Evolutionary conservation across 2,329 filamentous ascomycete genomes (phyloP), one percentile per base, ranked within the genome.

Genomic region (Colletotrichum neosansevieriae): DNA sequence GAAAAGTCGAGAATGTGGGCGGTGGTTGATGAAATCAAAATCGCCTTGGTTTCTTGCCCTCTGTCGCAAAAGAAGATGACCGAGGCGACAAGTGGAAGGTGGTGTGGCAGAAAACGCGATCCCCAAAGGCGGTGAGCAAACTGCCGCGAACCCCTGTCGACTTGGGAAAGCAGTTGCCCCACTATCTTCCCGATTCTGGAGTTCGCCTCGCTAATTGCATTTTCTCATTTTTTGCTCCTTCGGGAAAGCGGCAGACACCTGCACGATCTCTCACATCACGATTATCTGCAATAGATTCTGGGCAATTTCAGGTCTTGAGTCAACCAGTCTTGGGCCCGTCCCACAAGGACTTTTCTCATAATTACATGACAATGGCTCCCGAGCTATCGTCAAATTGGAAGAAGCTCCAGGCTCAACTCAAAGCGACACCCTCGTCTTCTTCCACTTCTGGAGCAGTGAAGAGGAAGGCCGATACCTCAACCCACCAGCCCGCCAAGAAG

Each of bases 321-420:
- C 15, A 34, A 32, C 45, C 47, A 3, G 5, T 3, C 17, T 11
- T 32, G 11, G 38, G 51, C 17, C 12, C 17, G 7, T 12, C 15
- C 6, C 17, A 2, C 12, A 7, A 19, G 38, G 6, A n/a, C 15
- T 57, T 12, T 34, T 12, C 4, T 24, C 24, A n/a, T 4, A 4
- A 7, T 3, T 21, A 59, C 64, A 71, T 63, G 36, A 73, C 47
- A 70, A 85, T 85, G 83, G 78, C 82, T 42, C 78, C 78, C 42
- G 82, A 81, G 73, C 79, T 91, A 38, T 91, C 89, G 12, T 89
- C 87, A 61, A 94, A 94, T 77, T 94, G 92, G 92, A 94, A 93
- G 80, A 91, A 87, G 80, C 84, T 94, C 62, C 91, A 94, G 80
- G 86, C 87, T 72, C 86, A 85, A 73, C 80, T 89, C 73, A 84